phyloP scores from a whole-genome alignment of 495 filamentous ascomycete species.

The Penicillium steckii region DNA sequence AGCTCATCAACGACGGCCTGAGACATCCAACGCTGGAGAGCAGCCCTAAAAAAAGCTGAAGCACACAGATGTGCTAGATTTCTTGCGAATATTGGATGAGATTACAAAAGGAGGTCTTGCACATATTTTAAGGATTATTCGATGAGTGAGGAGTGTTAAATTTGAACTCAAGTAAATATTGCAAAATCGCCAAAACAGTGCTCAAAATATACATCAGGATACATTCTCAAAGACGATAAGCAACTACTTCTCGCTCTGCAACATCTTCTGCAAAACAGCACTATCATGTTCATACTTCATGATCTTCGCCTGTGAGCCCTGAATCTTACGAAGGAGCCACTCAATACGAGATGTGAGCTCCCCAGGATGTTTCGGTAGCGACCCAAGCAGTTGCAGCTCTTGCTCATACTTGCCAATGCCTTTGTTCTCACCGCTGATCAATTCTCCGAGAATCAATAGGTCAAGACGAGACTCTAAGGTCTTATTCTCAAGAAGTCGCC shows the following conservation, averaged over 20 bases:
- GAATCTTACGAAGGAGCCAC: slow-evolving; percentile 73
- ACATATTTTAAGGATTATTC: too few species aligned
- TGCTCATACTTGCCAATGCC: slow-evolving; percentile 75
- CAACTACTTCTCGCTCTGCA: slow-evolving; percentile 29
- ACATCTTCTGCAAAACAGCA: slow-evolving; percentile 61
- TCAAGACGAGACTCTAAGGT: slow-evolving; percentile 76
- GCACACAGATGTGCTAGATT: too few species aligned
- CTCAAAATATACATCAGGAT: too few species aligned
- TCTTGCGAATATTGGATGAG: too few species aligned
- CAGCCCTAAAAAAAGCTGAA: not conserved
- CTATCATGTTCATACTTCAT: slow-evolving; percentile 72
- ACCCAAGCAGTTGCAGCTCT: slow-evolving; percentile 68
- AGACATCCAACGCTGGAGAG: not conserved
- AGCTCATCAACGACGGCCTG: not conserved
- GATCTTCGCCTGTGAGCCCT: slow-evolving; percentile 71
- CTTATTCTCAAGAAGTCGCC: slow-evolving; percentile 63
- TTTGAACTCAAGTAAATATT: too few species aligned
- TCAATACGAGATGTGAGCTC: slow-evolving; percentile 59
- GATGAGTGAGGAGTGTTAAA: too few species aligned
- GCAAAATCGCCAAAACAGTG: too few species aligned
- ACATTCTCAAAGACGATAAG: too few species aligned
- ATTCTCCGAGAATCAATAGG: slow-evolving; percentile 61
- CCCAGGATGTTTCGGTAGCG: slow-evolving; percentile 59
- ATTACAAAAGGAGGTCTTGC: too few species aligned
- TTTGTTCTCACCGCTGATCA: slow-evolving; percentile 69